A percentile compares a stretch with the other conserved stretches of the same genome.
Conservation (phyloP, 345 rosid genomes). For the Angophora floribunda region DNA sequence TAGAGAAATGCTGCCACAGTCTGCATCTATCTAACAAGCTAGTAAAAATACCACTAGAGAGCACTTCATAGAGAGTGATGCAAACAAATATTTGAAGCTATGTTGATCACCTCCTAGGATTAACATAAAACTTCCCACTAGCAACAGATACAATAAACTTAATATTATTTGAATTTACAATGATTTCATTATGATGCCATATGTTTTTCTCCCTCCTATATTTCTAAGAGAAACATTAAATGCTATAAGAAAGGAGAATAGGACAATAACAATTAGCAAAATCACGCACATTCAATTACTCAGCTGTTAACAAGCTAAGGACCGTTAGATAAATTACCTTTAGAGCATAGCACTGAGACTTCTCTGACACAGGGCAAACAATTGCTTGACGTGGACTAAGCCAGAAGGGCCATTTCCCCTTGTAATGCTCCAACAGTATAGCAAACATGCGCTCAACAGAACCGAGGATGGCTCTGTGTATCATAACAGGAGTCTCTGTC, state of each 20-base stretch:
- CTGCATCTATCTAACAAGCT: background rate
- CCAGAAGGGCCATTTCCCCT: conserved; percentile 99
- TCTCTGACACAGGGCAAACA: conserved; percentile 92
- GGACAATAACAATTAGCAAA: background rate
- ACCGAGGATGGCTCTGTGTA: conserved; percentile 92
- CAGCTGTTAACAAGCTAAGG: background rate
- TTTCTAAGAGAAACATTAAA: background rate
- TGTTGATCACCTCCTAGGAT: background rate
- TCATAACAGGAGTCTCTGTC: conserved; percentile 78
- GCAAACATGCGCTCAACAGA: conserved; percentile 98
- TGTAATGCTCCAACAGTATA: conserved; percentile 84
- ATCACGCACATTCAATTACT: background rate
- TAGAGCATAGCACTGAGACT: conserved; percentile 60
- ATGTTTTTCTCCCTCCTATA: background rate
- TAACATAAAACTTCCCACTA: background rate
- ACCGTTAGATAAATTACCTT: conserved; percentile 26
- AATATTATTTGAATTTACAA: background rate
- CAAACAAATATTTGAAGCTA: background rate
- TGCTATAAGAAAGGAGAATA: background rate
- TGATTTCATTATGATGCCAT: background rate
- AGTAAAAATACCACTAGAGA: background rate
- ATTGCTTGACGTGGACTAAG: conserved; percentile 98
- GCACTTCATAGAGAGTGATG: background rate
- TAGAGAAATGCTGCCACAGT: background rate
- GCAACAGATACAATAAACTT: background rate